These are phyloP conservation scores for Coffea canephora DNA, from an alignment of 257 asterid species.

Conservation along the genomic window DNA sequence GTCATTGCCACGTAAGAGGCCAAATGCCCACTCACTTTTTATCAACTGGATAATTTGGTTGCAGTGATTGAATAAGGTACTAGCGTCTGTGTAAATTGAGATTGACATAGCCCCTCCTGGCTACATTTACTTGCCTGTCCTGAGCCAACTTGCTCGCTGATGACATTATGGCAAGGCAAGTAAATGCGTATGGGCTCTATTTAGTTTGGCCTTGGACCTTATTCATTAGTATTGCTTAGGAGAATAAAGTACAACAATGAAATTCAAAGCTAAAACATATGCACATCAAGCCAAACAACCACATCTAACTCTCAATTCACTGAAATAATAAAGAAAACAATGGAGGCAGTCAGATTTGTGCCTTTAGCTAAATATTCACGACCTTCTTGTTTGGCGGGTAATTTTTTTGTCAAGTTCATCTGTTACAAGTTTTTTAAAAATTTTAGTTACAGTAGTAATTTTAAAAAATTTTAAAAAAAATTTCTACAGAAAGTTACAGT, in stretches of 20 bases:
- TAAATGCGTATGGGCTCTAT: neutral
- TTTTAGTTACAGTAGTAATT: too few species aligned
- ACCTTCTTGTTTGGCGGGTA: too few species aligned
- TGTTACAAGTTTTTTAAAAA: too few species aligned
- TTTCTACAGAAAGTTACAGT: too few species aligned
- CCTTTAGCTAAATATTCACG: too few species aligned
- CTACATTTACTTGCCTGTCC: neutral
- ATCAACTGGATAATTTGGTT: neutral
- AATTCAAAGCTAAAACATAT: neutral
- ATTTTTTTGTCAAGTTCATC: too few species aligned
- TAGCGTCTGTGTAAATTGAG: too few species aligned
- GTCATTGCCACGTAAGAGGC: slow-evolving; percentile 3
- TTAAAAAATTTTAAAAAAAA: too few species aligned
- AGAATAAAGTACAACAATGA: neutral
- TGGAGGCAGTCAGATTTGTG: too few species aligned
- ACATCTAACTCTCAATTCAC: too few species aligned
- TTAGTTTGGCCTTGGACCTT: neutral
- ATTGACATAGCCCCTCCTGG: too few species aligned
- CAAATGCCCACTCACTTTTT: neutral
- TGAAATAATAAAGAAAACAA: too few species aligned
- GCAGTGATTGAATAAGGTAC: neutral
- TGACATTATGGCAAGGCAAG: neutral
- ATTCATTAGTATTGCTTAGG: neutral
- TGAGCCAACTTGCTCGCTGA: neutral
- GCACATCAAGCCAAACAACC: neutral